phyloP scores from a whole-genome alignment of 306 rosid species.

The Quillaja saponaria region DNA sequence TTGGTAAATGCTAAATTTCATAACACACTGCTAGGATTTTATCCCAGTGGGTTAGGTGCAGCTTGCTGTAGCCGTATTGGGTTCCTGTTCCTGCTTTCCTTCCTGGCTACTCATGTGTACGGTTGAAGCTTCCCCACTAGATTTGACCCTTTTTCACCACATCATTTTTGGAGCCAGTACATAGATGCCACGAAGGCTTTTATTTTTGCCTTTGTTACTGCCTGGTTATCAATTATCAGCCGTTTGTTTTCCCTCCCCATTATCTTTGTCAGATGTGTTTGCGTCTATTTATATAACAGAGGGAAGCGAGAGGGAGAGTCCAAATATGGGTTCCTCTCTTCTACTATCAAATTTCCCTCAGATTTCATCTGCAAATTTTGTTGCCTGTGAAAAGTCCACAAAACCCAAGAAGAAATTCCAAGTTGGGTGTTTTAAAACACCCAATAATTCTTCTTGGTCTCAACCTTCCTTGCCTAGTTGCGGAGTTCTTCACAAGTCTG shows the following conservation, averaged over 20 bases:
- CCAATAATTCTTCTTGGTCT: conserved; percentile 23
- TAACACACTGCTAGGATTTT: no score
- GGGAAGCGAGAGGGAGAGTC: conserved; percentile 31
- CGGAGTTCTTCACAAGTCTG: conserved; percentile 49
- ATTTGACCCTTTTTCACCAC: no score
- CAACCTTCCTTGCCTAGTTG: conserved; percentile 33
- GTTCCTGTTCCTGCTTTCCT: no score
- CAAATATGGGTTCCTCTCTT: conserved; percentile 62
- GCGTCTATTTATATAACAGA: neutral
- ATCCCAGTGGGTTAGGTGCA: no score
- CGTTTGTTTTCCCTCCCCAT: conserved; percentile 31
- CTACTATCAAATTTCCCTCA: conserved; percentile 48
- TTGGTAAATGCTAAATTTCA: no score
- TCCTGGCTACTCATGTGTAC: no score
- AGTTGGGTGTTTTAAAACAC: conserved; percentile 10
- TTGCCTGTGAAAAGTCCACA: conserved; percentile 29
- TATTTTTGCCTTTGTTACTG: no score
- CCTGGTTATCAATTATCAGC: conserved; percentile 29
- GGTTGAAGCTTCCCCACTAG: no score
- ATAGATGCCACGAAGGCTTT: no score
- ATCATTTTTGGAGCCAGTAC: no score
- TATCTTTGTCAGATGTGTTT: conserved; percentile 23
- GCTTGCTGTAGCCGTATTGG: no score
- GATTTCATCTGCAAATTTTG: conserved; percentile 30
- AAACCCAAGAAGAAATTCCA: conserved; percentile 34